These are phyloP conservation scores for Ceratobasidium sp. DNA, from an alignment of 1,284 basidiomycete genomes.

Conservation along the genomic window DNA sequence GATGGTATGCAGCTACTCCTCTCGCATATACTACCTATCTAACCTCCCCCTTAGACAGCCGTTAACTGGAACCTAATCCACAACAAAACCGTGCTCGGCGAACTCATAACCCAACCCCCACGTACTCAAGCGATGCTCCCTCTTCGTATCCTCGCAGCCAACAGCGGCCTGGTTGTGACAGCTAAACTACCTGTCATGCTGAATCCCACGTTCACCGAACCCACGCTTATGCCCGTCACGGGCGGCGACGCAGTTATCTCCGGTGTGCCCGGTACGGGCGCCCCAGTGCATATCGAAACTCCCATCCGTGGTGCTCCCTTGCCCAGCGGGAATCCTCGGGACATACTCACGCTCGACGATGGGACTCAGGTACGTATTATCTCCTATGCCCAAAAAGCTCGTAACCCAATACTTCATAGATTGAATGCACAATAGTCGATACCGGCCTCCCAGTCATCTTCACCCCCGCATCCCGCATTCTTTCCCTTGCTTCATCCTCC, in stretches of 20 bases:
- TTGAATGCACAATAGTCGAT: conserved; percentile 45
- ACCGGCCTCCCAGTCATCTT: conserved; percentile 53
- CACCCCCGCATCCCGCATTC: conserved; percentile 52
- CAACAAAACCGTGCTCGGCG: conserved; percentile 6
- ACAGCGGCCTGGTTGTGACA: conserved; percentile 45
- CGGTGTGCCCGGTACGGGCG: conserved; percentile 43
- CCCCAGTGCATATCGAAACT: conserved; percentile 45
- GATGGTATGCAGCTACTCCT: conserved; percentile 9
- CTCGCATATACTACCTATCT: background rate
- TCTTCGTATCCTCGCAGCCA: conserved; percentile 40
- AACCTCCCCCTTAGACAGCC: conserved; percentile 24
- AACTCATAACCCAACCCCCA: background rate
- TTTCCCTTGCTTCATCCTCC: conserved; percentile 53
- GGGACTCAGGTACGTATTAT: conserved; percentile 23
- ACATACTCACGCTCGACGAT: conserved; percentile 27
- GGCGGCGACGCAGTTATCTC: conserved; percentile 44
- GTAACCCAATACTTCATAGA: background rate
- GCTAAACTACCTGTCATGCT: conserved; percentile 41
- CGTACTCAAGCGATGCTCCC: conserved; percentile 16
- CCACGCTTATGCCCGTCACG: conserved; percentile 21
- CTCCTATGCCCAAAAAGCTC: too few species aligned
- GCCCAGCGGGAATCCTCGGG: conserved; percentile 32
- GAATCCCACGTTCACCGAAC: conserved; percentile 4
- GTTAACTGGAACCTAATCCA: conserved; percentile 43
- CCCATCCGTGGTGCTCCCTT: conserved; percentile 37